Conservation (phyloP, 129 eudicot species). For the Glebionis coronaria region DNA sequence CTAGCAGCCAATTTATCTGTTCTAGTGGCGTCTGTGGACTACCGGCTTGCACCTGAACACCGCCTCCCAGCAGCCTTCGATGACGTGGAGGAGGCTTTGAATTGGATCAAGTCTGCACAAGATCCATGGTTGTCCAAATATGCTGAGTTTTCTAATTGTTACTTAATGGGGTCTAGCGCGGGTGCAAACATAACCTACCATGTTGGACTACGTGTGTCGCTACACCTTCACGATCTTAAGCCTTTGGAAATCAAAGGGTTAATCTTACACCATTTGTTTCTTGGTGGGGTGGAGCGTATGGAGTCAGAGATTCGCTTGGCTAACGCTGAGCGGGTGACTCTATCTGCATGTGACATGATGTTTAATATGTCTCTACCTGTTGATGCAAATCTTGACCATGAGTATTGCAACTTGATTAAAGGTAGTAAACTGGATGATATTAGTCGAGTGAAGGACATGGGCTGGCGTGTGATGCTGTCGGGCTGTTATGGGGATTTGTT, state of each 20-base stretch:
- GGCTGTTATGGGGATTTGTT: conserved; percentile 36
- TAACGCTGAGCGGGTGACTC: neutral
- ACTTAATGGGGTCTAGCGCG: conserved; percentile 43
- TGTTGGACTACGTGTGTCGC: conserved; percentile 39
- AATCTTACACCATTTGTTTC: neutral
- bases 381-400: neutral
- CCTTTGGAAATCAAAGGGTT: conserved; percentile 30
- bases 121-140: conserved; percentile 40
- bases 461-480: conserved; percentile 38
- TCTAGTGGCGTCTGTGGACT: conserved; percentile 45
- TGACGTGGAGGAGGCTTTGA: conserved; percentile 47
- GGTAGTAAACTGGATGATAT: neutral
- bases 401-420: neutral
- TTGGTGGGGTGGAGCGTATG: neutral
- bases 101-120: conserved; percentile 27
- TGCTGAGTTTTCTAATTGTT: conserved; percentile 40
- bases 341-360: neutral
- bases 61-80: conserved; percentile 68
- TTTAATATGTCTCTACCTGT: neutral
- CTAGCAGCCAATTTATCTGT: conserved; percentile 31
- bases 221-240: conserved; percentile 19
- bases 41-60: conserved; percentile 58
- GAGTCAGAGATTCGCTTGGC: neutral
- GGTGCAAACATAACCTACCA: conserved; percentile 66
- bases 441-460: conserved; percentile 19